phyloP scores from a whole-genome alignment of 495 filamentous ascomycete species.

The Penicillium desertorum region DNA sequence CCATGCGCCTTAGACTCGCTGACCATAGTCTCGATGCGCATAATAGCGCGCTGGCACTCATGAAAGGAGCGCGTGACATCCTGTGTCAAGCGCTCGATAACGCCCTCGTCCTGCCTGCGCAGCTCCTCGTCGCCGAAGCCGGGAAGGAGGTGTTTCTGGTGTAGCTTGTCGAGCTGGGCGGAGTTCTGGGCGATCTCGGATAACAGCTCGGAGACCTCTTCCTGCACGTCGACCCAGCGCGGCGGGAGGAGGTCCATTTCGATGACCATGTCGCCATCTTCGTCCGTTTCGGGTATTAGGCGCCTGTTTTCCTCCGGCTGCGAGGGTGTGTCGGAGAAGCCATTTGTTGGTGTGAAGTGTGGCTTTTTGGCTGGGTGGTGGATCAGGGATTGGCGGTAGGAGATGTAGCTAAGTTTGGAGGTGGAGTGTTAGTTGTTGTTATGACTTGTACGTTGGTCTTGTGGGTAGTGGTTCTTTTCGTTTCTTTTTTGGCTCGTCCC shows the following conservation, averaged over 20 bases:
- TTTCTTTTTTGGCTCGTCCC: not conserved
- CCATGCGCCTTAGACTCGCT: conserved; percentile 67
- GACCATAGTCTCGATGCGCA: conserved; percentile 83
- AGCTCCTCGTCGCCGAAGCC: conserved; percentile 94
- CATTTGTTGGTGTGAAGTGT: conserved; percentile 68
- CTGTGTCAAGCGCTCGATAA: conserved; percentile 88
- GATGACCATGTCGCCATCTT: conserved; percentile 92
- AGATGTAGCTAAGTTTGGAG: conserved; percentile 74
- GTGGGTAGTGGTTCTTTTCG: not conserved
- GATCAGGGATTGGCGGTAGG: conserved; percentile 96
- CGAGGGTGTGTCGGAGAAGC: conserved; percentile 62
- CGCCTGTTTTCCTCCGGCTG: conserved; percentile 79
- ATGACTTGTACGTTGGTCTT: not conserved
- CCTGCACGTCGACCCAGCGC: conserved; percentile 91
- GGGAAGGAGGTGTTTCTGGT: conserved; percentile 94
- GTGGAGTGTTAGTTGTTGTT: conserved; percentile 12
- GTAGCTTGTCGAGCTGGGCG: conserved; percentile 80
- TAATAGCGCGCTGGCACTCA: conserved; percentile 81
- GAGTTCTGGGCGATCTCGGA: conserved; percentile 78
- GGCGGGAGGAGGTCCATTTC: conserved; percentile 98
- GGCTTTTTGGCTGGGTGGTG: conserved; percentile 89
- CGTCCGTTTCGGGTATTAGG: conserved; percentile 71
- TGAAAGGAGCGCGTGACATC: conserved; percentile 87
- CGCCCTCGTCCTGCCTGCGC: conserved; percentile 75
- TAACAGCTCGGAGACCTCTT: conserved; percentile 86